A percentile compares a stretch with the other conserved stretches of the same genome.
These are phyloP conservation scores for Acanthamoeba healyi DNA, from an alignment of 208 protist genomes.

Conservation along the genomic window DNA sequence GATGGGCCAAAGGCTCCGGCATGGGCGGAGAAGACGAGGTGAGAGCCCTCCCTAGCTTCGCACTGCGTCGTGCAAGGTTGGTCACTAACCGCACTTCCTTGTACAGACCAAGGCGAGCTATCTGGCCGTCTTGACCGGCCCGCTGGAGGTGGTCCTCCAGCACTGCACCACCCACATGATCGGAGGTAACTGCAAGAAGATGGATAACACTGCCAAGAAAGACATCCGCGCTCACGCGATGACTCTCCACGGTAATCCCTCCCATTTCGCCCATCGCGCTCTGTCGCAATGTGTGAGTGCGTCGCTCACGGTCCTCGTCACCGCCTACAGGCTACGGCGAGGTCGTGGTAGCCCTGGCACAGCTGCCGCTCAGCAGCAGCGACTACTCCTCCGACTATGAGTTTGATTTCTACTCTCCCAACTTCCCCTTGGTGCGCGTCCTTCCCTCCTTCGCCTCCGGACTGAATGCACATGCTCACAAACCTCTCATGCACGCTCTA, in stretches of 20 bases:
- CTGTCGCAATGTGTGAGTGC: no score
- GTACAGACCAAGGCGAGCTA: constrained; percentile 4
- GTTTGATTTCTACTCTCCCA: constrained; percentile 51
- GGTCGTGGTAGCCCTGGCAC: not conserved
- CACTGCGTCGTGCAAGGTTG: not conserved
- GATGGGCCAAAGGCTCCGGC: not conserved
- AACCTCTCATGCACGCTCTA: no score
- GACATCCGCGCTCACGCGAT: constrained; percentile 3
- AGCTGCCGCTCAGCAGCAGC: not conserved
- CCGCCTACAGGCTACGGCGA: not conserved
- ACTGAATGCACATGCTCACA: no score
- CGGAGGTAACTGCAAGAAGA: not conserved
- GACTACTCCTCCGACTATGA: constrained; percentile 39
- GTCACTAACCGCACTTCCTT: not conserved
- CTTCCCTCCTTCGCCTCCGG: not conserved
- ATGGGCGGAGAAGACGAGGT: constrained; percentile 2
- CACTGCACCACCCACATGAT: constrained; percentile 23
- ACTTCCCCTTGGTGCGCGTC: constrained; percentile 45
- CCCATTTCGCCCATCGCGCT: no score
- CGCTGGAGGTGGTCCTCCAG: constrained; percentile 45
- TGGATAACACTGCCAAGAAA: constrained; percentile 14
- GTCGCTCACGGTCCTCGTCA: no score
- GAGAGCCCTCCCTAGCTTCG: not conserved
- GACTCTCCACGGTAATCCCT: no score
- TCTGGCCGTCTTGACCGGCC: constrained; percentile 14